phyloP scores from a whole-genome alignment of 257 asterid species.

The Plantago elongata region DNA sequence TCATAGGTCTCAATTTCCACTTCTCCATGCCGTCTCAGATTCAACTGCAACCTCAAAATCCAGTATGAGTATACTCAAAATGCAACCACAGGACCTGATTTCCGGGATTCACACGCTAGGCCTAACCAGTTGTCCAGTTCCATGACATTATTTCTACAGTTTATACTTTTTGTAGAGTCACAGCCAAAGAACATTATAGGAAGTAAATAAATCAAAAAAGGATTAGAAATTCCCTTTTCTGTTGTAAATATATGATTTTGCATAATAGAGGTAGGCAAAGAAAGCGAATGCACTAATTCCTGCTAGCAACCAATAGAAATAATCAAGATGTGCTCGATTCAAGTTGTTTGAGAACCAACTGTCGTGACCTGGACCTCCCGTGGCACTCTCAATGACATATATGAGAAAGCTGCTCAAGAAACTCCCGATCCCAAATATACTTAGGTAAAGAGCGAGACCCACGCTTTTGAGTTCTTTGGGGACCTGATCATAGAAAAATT shows the following conservation, averaged over 20 bases:
- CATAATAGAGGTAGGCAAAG: slow-evolving; percentile 28
- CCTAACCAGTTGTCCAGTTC: too few species aligned
- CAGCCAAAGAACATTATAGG: too few species aligned
- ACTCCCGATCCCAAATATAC: slow-evolving; percentile 54
- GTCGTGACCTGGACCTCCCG: slow-evolving; percentile 27
- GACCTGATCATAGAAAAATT: slow-evolving; percentile 63
- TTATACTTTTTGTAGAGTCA: too few species aligned
- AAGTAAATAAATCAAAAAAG: background rate
- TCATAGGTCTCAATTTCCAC: too few species aligned
- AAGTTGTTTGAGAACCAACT: slow-evolving; percentile 62
- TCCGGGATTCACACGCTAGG: too few species aligned
- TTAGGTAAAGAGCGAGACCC: slow-evolving; percentile 49
- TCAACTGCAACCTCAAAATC: too few species aligned
- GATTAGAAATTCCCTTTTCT: slow-evolving; percentile 21
- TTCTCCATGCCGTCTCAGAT: too few species aligned
- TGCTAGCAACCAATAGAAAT: slow-evolving; percentile 64
- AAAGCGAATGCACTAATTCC: slow-evolving; percentile 35
- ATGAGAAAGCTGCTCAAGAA: slow-evolving; percentile 58
- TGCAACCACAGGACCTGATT: too few species aligned
- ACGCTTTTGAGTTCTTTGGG: slow-evolving; percentile 48
- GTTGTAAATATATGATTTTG: slow-evolving; percentile 34
- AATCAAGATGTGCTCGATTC: slow-evolving; percentile 63
- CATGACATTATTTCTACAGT: too few species aligned
- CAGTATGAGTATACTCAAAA: too few species aligned
- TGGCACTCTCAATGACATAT: slow-evolving; percentile 35